Evolutionary conservation across 2,329 filamentous ascomycete genomes (phyloP), one percentile per base, ranked within the genome.

Genomic region (Fusarium oligoseptatum): DNA sequence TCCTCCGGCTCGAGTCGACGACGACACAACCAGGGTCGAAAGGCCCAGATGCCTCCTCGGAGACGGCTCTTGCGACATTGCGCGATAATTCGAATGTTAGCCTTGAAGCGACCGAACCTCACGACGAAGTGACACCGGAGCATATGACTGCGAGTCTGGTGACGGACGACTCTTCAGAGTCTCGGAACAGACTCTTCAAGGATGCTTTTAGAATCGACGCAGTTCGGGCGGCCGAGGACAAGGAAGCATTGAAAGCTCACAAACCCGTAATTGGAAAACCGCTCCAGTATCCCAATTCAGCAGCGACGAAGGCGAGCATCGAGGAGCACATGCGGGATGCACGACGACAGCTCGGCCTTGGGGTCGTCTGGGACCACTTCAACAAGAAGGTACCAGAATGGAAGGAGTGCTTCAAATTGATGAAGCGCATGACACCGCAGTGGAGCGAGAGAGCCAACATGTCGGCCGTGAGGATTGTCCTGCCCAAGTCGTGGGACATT

Each of bases 371-470:
- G 67, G 71, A 76, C 22, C 75, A 77, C 14, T 80, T 81, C 63
- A 66, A 73, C 1, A 76, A 73, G 39, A 76, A 72, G 17, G 74
- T 81, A 39, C 79, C 82, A 2, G 79, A 84, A 67, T 88, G 86
- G 86, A 81, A 80, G 15, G 71, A 78, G 7, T 82, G 84, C 12
- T 81, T 88, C 45, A 69, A 77, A 10, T 70, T 82, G 5, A 80
- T 89, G 68, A 81, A 80, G 70, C 75, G 76, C 15, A 81, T 77
- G 72, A 87, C 85, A 15, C 78, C 80, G 11, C 78, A 78, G 63
- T 77, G 76, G 68, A 79, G 75, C 36, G 79, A 79, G n/a, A 77
- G 76, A 60, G 73, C 78, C 17, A 78, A 78, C 52, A 82, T 84
- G 78, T 80, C 82, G 22, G 83, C 83, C 14, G 77, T 84, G 61